Base-by-base conservation (phyloP, 768 basidiomycete genomes). In the Boletales sp. region DNA sequence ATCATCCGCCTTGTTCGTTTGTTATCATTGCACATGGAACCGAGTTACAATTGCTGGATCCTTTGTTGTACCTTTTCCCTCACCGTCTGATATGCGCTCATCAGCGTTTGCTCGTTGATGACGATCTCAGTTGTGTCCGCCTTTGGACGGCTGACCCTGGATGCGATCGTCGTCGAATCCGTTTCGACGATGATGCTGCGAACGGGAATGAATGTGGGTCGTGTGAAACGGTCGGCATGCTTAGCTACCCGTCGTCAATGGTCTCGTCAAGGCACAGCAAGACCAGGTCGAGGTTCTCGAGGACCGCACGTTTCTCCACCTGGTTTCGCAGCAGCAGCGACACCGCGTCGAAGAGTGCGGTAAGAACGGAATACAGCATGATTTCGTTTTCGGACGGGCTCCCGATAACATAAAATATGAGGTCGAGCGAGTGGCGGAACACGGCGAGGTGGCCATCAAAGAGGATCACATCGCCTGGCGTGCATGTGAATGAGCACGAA, bases 51-150 rank as follows among this genome's bases (percentile, higher is more conserved):
- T 59, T 88, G 86, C 27, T 85, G 82, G 60, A 93, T 89, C 62
- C 86, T 77, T 67, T 89, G 86, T 62, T 86, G 83, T 72, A 93
- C 82, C 74, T 82, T 84, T 62, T 90, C 90, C 69, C 84, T 86
- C 55, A 93, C 84, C 1, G 88, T 90, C 74, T 89, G 84, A 74
- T 94, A 97, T 29, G 94, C 94, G 63, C 76, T 94, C 79, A 95
- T 78, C 52, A 97, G 78, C 9, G 93, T 94, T 72, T 97, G 94
- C 72, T 99, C 97, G 76, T 99, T 97, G 77, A 99, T 95, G 54
- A 94, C 87, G 55, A 99, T 97, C 59, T 98, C 94, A 34, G 87
- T 88, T 45, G 94, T 86, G 68, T 98, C 97, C 14, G 95, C 86
- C 55, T 84, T 86, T 38, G 97, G 91, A 55, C 94, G 74, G 60